Evolutionary conservation across 1,284 basidiomycete species (phyloP).

Genomic region (Microbotryum violaceum): DNA sequence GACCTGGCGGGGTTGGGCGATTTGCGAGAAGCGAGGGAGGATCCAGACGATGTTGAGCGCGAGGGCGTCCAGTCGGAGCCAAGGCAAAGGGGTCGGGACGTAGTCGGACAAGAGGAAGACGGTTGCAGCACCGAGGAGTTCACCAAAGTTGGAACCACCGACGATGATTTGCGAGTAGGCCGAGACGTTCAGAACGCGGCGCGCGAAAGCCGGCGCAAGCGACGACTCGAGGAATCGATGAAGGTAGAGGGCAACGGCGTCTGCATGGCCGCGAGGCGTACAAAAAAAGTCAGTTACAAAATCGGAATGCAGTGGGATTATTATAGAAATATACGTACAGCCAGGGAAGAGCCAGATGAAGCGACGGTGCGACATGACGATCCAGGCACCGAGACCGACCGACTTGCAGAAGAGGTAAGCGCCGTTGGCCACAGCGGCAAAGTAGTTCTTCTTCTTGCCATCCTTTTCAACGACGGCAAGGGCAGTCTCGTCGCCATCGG

Average conservation of each 20-base stretch:
- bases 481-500: slow-evolving; percentile 10
- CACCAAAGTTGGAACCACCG: slow-evolving; percentile 35
- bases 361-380: slow-evolving; percentile 37
- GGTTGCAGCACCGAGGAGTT: slow-evolving; percentile 40
- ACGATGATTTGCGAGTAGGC: slow-evolving; percentile 41
- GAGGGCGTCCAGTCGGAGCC: slow-evolving; percentile 40
- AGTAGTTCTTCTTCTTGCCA: slow-evolving; percentile 18
- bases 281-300: not conserved
- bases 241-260: slow-evolving; percentile 40
- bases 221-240: slow-evolving; percentile 43
- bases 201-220: slow-evolving; percentile 41
- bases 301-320: not conserved
- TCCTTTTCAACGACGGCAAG: slow-evolving; percentile 15
- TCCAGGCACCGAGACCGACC: slow-evolving; percentile 38
- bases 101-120: slow-evolving; percentile 38
- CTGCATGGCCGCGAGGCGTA: slow-evolving; percentile 4
- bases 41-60: slow-evolving; percentile 42
- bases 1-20: slow-evolving; percentile 23
- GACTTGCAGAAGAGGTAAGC: slow-evolving; percentile 36
- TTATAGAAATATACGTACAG: not conserved
- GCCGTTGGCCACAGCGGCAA: slow-evolving; percentile 33
- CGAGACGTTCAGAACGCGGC: slow-evolving; percentile 38
- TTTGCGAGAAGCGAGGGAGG: slow-evolving; percentile 36
- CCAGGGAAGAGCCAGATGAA: slow-evolving; percentile 41
- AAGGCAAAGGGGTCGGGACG: slow-evolving; percentile 40